phyloP scores from a whole-genome alignment of 345 rosid genomes.

The Punica granatum region DNA sequence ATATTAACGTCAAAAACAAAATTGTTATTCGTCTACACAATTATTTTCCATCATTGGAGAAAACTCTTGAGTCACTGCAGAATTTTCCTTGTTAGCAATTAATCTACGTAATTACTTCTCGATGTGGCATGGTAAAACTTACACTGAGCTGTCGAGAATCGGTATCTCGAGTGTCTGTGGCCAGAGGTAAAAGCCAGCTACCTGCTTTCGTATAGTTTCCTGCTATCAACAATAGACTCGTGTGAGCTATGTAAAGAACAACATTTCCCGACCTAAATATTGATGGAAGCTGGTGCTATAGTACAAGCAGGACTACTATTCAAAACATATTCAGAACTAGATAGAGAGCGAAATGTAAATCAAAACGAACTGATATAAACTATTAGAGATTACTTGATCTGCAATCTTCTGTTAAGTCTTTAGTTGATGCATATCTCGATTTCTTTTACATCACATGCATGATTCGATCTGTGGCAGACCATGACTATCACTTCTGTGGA shows the following conservation, averaged over 20 bases:
- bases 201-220: constrained; percentile 34
- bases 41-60: not conserved
- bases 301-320: not conserved
- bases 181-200: constrained; percentile 44
- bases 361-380: not conserved
- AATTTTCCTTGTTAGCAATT: not conserved
- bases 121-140: constrained; percentile 15
- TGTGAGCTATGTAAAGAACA: not conserved
- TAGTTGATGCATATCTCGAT: not conserved
- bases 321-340: no score
- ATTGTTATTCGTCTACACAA: not conserved
- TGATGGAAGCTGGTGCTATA: not conserved
- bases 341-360: not conserved
- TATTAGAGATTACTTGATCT: not conserved
- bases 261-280: not conserved
- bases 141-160: constrained; percentile 39
- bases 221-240: constrained; percentile 16
- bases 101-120: not conserved
- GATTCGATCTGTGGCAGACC: not conserved
- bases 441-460: not conserved
- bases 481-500: not conserved
- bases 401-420: not conserved
- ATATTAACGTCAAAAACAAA: not conserved
- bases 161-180: constrained; percentile 39
- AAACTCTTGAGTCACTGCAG: not conserved